Evolutionary conservation across 352 stramenopile genomes (phyloP).

Genomic region (Phytophthora citricola): DNA sequence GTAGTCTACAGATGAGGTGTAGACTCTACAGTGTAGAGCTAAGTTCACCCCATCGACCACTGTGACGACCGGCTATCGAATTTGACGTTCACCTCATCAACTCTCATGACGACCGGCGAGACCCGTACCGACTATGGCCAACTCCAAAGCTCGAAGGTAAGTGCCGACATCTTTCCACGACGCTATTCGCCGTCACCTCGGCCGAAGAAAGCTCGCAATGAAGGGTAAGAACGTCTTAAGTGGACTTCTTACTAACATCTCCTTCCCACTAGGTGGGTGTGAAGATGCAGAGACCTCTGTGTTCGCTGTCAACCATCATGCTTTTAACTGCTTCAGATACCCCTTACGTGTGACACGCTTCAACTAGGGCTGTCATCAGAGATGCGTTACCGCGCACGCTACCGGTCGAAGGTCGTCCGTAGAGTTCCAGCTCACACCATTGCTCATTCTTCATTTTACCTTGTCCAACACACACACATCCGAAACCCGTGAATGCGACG

Average conservation of each 20-base stretch:
- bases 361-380: neutral
- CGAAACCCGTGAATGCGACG: neutral
- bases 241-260: too few species aligned
- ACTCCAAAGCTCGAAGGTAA: too few species aligned
- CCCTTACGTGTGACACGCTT: neutral
- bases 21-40: neutral
- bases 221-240: too few species aligned
- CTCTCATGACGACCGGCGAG: constrained; percentile 15
- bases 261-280: too few species aligned
- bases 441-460: constrained; percentile 14
- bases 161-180: too few species aligned
- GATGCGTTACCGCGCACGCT: neutral
- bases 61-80: constrained; percentile 12
- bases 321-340: neutral
- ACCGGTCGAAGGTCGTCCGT: neutral
- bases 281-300: too few species aligned
- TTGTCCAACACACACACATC: neutral
- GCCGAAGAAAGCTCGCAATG: too few species aligned
- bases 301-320: neutral
- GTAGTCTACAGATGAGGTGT: neutral
- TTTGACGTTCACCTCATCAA: constrained; percentile 12
- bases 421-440: too few species aligned
- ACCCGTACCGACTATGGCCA: constrained; percentile 8
- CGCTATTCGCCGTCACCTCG: too few species aligned
- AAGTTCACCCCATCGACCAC: constrained; percentile 10